Percentiles rank a stretch among this genome's conserved stretches.
Conservation (phyloP, 257 asterid genomes). For the Phtheirospermum japonicum region DNA sequence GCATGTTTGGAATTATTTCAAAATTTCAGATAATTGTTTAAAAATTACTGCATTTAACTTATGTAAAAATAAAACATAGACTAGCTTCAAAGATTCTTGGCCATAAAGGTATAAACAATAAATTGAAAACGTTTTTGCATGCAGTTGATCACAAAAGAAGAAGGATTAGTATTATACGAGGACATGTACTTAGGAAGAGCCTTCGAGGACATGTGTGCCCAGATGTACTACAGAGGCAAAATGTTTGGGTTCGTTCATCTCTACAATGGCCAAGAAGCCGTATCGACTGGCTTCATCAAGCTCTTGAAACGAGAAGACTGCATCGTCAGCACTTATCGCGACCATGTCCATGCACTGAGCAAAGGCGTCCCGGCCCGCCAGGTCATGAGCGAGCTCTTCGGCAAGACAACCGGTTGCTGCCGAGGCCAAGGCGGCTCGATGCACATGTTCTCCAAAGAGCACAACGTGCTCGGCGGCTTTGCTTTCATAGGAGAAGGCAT, state of each 20-base stretch:
- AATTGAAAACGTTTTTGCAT: conserved; percentile 12
- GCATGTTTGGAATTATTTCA: neutral
- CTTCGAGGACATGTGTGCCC: conserved; percentile 99
- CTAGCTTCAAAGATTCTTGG: neutral
- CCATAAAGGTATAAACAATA: no score
- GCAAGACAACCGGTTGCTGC: conserved; percentile 97
- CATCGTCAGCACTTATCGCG: conserved; percentile 91
- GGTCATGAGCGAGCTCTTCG: conserved; percentile 98
- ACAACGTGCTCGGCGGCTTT: conserved; percentile 89
- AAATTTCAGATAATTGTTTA: conserved; percentile 1
- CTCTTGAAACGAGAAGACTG: conserved; percentile 77
- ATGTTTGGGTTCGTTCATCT: conserved; percentile 98
- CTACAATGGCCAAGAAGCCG: conserved; percentile 97
- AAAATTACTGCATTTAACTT: conserved; percentile 8
- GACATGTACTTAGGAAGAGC: conserved; percentile 87
- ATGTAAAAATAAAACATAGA: neutral
- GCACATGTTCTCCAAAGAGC: conserved; percentile 99
- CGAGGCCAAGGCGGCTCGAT: conserved; percentile 99
- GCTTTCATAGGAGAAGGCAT: conserved; percentile 98
- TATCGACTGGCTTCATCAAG: conserved; percentile 94
- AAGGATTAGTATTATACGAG: conserved; percentile 77
- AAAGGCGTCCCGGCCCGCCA: conserved; percentile 91
- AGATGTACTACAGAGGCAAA: conserved; percentile 97
- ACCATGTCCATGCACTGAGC: conserved; percentile 96
- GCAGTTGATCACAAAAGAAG: conserved; percentile 83